Evolutionary conservation across 768 basidiomycete species (phyloP), one percentile per base, ranked within the genome.

Genomic region (Lanmaoa rubissima): DNA sequence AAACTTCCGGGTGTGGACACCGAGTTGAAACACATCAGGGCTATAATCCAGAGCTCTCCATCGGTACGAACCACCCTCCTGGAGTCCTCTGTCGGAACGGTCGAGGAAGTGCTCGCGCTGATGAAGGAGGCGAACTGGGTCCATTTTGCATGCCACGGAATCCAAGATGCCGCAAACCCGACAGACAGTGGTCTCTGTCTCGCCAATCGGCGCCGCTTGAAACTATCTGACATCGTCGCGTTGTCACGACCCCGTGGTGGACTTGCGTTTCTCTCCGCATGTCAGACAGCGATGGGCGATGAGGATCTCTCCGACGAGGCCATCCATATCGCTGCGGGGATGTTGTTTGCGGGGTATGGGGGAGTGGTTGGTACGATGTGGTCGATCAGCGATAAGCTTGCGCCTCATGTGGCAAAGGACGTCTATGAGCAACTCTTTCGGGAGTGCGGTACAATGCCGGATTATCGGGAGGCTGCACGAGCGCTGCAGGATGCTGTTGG

Each of bases 341-440:
- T 80, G 74, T 57, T 75, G 46, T 56, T 67, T 35, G 66, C 65
- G 0, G 73, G 74, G 5, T 74, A 63, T 46, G 43, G 54, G 5
- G 64, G 35, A 36, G 35, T 13, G 1, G 35, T 36, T 16, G 35
- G 14, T 14, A 36, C 13, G 14, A 36, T 36, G 35, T 36, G 35
- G 35, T 14, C 35, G 35, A 36, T 36, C 6, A 36, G 14, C 14
- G 35, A 36, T 31, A 31, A 69, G 1, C 68, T 74, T 55, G 79
- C 70, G 5, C 73, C 76, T 9, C 13, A 39, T 3, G 59, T 78
- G 48, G 66, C 74, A 4, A 58, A 58, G 35, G 60, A 62, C 13
- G 69, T 78, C 31, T 79, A 79, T 9, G 11, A 12, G n/a, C 28
- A 46, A 5, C 26, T 60, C 16, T 42, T 48, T 28, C 10, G 13